Evolutionary conservation across 164 flowering plant genomes (phyloP).

Genomic region (Annona squamosa): DNA sequence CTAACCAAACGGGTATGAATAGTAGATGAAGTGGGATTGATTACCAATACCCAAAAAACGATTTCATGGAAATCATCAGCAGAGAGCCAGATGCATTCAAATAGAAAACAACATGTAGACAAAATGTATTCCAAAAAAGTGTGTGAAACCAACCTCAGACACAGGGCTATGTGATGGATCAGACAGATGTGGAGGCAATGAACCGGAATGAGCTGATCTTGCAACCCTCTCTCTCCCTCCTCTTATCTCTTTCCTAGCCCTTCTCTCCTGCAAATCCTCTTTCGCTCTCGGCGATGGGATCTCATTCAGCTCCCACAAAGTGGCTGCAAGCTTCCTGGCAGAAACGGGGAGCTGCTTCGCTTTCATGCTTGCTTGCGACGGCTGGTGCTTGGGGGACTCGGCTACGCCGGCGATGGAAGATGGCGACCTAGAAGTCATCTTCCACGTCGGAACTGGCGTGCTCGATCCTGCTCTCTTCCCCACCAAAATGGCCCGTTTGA

Average conservation of each 20-base stretch:
- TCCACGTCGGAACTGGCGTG: conserved; percentile 58
- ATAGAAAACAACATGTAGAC: not conserved
- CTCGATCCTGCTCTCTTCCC: conserved; percentile 59
- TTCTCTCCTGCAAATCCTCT: conserved; percentile 28
- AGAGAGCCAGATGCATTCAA: not conserved
- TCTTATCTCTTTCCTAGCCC: conserved; percentile 28
- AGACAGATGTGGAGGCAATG: conserved; percentile 80
- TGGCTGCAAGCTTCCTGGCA: conserved; percentile 91
- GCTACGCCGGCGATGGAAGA: conserved; percentile 25
- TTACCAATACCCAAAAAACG: not conserved
- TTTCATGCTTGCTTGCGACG: conserved; percentile 26
- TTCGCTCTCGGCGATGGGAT: conserved; percentile 45
- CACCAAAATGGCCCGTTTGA: conserved; percentile 65
- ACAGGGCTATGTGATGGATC: conserved; percentile 93
- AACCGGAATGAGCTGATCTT: conserved; percentile 41
- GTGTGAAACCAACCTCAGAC: conserved; percentile 56
- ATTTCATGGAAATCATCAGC: not conserved
- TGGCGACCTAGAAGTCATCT: conserved; percentile 39
- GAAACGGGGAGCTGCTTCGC: conserved; percentile 51
- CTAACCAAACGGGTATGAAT: not conserved
- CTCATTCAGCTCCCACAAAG: conserved; percentile 94
- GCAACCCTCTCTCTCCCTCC: conserved; percentile 27
- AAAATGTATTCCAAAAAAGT: not conserved
- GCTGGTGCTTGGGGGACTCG: conserved; percentile 36
- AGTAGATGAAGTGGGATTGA: not conserved